phyloP scores from a whole-genome alignment of 129 eudicot species.

The sunflower (Helianthus annuus) region DNA sequence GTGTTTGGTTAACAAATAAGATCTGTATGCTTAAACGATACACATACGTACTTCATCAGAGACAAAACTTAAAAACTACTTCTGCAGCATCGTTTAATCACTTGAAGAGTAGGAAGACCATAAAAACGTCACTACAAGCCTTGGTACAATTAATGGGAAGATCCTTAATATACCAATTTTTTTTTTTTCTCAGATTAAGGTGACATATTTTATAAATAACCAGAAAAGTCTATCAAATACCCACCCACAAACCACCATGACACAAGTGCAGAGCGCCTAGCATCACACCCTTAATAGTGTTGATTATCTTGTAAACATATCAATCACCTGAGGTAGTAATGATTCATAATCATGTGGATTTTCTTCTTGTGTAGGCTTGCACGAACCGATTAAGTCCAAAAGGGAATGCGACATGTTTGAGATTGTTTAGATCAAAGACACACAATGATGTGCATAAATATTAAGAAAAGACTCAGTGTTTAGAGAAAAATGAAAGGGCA shows the following conservation, averaged over 20 bases:
- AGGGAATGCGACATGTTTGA: no score
- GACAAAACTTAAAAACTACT: not conserved
- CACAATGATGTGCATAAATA: no score
- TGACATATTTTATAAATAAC: not conserved
- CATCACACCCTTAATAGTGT: not conserved
- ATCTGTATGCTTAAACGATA: not conserved
- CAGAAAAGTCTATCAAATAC: not conserved
- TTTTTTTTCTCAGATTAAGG: not conserved
- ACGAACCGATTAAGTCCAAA: no score
- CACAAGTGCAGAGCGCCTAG: not conserved
- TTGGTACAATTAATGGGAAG: not conserved
- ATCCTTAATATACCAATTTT: no score
- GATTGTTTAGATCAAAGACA: no score
- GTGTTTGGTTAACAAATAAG: not conserved
- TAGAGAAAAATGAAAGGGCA: no score
- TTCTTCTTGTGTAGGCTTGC: no score
- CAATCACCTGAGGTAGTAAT: not conserved
- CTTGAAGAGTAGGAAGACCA: constrained; percentile 2
- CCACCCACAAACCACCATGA: not conserved
- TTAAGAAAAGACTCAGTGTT: no score
- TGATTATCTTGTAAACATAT: not conserved
- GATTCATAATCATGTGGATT: no score
- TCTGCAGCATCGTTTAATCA: not conserved
- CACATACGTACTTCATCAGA: not conserved
- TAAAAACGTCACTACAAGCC: not conserved